Evolutionary conservation across 768 basidiomycete genomes (phyloP).

Genomic region (Filobasidium wieringae): DNA sequence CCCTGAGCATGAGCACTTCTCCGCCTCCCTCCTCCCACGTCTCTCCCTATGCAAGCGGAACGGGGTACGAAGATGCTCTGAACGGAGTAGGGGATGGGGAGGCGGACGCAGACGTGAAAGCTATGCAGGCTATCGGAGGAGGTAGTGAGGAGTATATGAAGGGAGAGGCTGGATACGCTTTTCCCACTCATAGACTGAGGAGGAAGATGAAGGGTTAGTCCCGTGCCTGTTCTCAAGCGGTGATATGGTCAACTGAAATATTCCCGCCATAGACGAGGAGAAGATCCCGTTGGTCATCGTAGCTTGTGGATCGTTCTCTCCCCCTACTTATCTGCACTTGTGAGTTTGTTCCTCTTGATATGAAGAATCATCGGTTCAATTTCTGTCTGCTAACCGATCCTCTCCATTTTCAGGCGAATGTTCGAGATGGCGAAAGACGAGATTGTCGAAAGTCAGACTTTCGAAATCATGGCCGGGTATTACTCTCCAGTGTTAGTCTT

Average conservation of each 20-base stretch:
- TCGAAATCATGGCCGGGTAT: conserved; percentile 90
- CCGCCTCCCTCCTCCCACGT: not conserved
- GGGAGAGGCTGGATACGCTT: conserved; percentile 36
- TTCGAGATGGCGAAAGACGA: conserved; percentile 99
- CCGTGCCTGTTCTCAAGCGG: conserved; percentile 8
- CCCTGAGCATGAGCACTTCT: not conserved
- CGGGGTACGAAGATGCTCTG: conserved; percentile 21
- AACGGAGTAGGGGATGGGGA: conserved; percentile 36
- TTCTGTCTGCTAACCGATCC: too few species aligned
- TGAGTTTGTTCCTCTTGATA: conserved; percentile 4
- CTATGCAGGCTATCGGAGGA: conserved; percentile 27
- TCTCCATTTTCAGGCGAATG: conserved; percentile 55
- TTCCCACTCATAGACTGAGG: conserved; percentile 38
- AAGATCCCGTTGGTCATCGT: conserved; percentile 42
- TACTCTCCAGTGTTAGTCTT: conserved; percentile 64
- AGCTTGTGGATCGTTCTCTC: conserved; percentile 95
- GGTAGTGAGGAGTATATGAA: conserved; percentile 31
- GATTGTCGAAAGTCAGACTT: conserved; percentile 72
- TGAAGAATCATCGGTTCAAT: too few species aligned
- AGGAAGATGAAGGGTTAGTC: conserved; percentile 37
- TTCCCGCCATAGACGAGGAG: not conserved
- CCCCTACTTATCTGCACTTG: conserved; percentile 91
- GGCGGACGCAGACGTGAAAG: conserved; percentile 36
- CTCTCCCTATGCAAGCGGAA: not conserved
- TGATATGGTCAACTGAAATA: not conserved